Base-by-base conservation (phyloP, 1,284 basidiomycete genomes). In the Malassezia japonica region DNA sequence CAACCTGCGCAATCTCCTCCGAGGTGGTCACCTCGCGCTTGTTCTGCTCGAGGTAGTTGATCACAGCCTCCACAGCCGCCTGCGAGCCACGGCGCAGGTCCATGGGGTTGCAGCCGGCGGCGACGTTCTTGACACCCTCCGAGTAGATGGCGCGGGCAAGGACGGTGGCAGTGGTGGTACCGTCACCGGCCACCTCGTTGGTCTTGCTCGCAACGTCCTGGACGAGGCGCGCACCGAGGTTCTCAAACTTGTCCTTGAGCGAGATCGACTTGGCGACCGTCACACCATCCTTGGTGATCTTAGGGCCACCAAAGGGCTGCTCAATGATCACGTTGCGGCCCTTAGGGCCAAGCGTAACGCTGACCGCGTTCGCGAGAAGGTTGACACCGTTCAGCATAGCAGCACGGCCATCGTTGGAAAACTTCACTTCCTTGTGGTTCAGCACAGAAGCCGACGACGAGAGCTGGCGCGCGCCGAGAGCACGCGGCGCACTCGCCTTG, bases 291-390 rank as follows among this genome's bases (percentile, higher is more conserved):
- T 95, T 95, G 70, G 91, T 95, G 74, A 95, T 94, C 64, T 98
- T 96, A 59, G 92, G 92, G 45, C 89, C 88, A 66, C 92, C 92
- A 69, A 85, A 98, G 31, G 88, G 82, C 79, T 96, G 92, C 75
- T 96, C 91, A 72, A 98, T 95, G 78, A 98, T 96, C 68, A 96
- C 92, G 75, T 95, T 98, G 69, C 92, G 83, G 84, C 87, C 89
- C 78, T 98, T 98, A 47, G 92, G 92, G 55, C 92, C 92, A 32
- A 96, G 82, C 32, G 92, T 98, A 44, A 94, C 89, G 86, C 76
- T 95, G 37, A 73, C 65, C 23, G 70, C 70, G 48, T 70, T 65
- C 48, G 92, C 91, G 60, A 98, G 83, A 63, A 92, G 80, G 77
- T 96, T 91, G 59, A 98, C 90, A 76, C 92, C 92, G 74, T 83